A percentile compares a stretch with the other conserved stretches of the same genome.
Evolutionary conservation across 1,284 basidiomycete genomes (phyloP).

Genomic region (Irpex sp.): DNA sequence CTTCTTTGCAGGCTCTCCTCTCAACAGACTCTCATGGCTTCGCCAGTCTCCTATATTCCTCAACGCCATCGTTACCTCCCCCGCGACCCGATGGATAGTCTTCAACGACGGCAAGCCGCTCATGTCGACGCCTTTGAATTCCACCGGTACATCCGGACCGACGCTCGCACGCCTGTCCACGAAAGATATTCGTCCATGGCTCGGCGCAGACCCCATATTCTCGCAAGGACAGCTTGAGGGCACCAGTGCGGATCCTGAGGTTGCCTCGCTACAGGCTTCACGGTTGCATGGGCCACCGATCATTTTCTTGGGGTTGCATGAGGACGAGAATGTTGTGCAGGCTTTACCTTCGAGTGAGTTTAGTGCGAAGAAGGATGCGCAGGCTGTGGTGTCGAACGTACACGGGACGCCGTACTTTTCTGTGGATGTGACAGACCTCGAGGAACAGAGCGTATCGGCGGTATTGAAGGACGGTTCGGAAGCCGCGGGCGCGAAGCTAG

Average conservation of each 20-base stretch:
- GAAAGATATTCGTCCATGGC: constrained; percentile 41
- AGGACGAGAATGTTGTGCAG: constrained; percentile 41
- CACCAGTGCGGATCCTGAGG: constrained; percentile 34
- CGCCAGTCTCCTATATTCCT: constrained; percentile 70
- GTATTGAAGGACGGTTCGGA: constrained; percentile 39
- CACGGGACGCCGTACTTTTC: constrained; percentile 79
- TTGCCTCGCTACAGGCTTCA: constrained; percentile 58
- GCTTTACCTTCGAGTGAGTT: constrained; percentile 65
- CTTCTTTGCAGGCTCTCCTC: constrained; percentile 76
- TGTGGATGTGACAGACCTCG: constrained; percentile 62
- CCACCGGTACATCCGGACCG: constrained; percentile 17
- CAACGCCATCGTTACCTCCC: constrained; percentile 58
- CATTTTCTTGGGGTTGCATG: constrained; percentile 80
- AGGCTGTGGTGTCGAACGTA: constrained; percentile 52
- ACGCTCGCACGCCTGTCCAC: constrained; percentile 53
- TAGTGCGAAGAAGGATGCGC: constrained; percentile 31
- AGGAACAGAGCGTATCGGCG: constrained; percentile 40
- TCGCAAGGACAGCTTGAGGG: constrained; percentile 60
- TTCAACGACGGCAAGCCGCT: constrained; percentile 70
- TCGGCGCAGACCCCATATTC: constrained; percentile 55
- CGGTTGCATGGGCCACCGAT: constrained; percentile 60
- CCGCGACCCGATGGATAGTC: constrained; percentile 68
- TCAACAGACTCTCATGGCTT: constrained; percentile 87
- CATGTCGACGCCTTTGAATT: constrained; percentile 24
- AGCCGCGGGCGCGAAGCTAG: constrained; percentile 38